Conservation (phyloP, 192 early-diverging fungal species). For the Pilobolus umbonatus region DNA sequence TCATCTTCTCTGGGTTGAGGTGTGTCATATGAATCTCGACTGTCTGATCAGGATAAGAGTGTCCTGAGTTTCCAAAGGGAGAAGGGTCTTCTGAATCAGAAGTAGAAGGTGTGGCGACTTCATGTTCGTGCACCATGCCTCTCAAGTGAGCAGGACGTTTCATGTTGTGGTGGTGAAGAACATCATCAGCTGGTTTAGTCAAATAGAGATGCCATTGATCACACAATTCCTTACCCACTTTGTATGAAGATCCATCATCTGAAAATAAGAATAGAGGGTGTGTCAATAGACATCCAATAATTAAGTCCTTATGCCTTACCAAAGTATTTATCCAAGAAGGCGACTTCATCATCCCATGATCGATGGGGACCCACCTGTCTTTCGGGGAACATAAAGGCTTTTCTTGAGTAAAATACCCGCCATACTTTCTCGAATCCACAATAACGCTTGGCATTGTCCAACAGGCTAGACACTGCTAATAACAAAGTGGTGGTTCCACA, state of each 20-base stretch:
- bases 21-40: slow-evolving; percentile 97
- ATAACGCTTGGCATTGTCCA: slow-evolving; percentile 73
- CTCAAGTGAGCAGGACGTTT: background rate
- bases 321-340: slow-evolving; percentile 61
- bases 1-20: slow-evolving; percentile 75
- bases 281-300: background rate
- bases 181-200: slow-evolving; percentile 61
- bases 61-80: slow-evolving; percentile 26
- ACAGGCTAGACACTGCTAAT: slow-evolving; percentile 79
- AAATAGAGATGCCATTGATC: slow-evolving; percentile 96
- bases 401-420: slow-evolving; percentile 92
- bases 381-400: slow-evolving; percentile 95
- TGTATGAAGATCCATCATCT: slow-evolving; percentile 75
- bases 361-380: slow-evolving; percentile 83
- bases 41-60: slow-evolving; percentile 70
- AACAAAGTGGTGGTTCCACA: slow-evolving; percentile 94
- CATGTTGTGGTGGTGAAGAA: slow-evolving; percentile 21
- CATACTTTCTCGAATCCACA: slow-evolving; percentile 66
- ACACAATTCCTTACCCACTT: slow-evolving; percentile 86
- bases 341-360: slow-evolving; percentile 91
- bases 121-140: slow-evolving; percentile 1
- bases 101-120: slow-evolving; percentile 14
- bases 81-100: slow-evolving; percentile 25
- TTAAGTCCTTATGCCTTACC: slow-evolving; percentile 31
- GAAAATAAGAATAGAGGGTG: slow-evolving; percentile 2